Percentiles rank a stretch among this genome's conserved stretches.
Conservation (phyloP, 2,329 filamentous ascomycete species). For the Neocatenulostroma microsporum region DNA sequence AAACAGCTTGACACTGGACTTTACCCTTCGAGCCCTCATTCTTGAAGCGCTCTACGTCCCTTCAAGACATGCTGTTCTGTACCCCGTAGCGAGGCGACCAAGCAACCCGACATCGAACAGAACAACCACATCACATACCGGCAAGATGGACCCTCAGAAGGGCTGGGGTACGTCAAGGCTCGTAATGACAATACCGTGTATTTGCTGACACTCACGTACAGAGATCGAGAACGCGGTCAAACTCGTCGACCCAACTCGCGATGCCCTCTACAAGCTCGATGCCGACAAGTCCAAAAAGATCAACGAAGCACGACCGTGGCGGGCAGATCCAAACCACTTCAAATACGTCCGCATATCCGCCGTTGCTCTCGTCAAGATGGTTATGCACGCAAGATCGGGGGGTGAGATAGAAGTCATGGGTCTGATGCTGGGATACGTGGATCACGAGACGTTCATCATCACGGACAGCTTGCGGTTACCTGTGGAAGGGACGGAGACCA, state of each 20-base stretch:
- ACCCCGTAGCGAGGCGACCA: no score
- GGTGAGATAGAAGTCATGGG: constrained; percentile 94
- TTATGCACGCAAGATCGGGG: constrained; percentile 96
- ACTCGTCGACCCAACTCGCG: constrained; percentile 76
- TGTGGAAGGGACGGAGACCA: constrained; percentile 96
- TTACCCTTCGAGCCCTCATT: no score
- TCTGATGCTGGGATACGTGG: constrained; percentile 91
- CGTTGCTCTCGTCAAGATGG: constrained; percentile 94
- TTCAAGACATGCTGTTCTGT: no score
- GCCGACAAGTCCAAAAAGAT: constrained; percentile 59
- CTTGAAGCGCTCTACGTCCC: no score
- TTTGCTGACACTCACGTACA: constrained; percentile 36
- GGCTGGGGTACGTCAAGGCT: not conserved
- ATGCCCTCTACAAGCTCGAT: constrained; percentile 86
- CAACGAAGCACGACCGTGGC: constrained; percentile 64
- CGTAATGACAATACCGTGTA: not conserved
- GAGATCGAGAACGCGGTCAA: constrained; percentile 79
- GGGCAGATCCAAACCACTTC: constrained; percentile 74
- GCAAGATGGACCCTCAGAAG: not conserved
- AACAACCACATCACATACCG: no score
- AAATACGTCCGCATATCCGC: constrained; percentile 89
- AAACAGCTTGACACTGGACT: no score
- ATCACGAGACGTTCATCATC: constrained; percentile 77
- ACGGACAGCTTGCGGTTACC: constrained; percentile 91
- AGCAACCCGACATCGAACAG: no score